These are phyloP conservation scores for Hanseniaspora uvarum DNA, from an alignment of 1,139 yeast species.

Conservation along the genomic window DNA sequence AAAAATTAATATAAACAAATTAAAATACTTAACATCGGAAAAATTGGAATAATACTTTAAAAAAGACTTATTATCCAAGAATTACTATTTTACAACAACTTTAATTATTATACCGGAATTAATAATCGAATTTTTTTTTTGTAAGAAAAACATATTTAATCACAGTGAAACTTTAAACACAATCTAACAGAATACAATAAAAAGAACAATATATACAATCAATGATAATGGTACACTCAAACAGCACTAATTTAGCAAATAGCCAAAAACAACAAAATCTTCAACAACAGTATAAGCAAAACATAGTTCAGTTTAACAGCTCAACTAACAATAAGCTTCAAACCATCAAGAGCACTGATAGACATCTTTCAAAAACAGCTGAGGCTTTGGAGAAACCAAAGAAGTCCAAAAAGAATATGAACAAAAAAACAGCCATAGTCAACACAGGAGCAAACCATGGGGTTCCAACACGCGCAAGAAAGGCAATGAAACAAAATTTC, in stretches of 20 bases:
- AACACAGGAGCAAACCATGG: not conserved
- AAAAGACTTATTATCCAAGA: no score
- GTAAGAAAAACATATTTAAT: not conserved
- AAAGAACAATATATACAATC: not conserved
- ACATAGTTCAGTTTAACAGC: conserved; percentile 13
- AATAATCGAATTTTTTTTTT: not conserved
- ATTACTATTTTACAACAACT: not conserved
- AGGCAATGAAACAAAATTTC: not conserved
- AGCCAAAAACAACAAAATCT: conserved; percentile 11
- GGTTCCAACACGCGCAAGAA: not conserved
- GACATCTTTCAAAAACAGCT: not conserved
- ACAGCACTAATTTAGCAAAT: not conserved
- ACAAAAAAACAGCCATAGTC: not conserved
- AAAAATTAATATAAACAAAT: not conserved
- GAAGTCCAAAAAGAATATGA: not conserved
- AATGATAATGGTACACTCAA: conserved; percentile 3
- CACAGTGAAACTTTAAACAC: not conserved
- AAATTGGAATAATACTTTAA: not conserved
- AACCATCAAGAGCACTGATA: conserved; percentile 8
- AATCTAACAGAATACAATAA: not conserved
- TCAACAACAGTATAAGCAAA: conserved; percentile 16
- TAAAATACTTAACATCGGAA: not conserved
- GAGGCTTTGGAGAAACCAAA: not conserved
- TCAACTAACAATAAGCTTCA: conserved; percentile 5
- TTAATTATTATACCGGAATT: conserved; percentile 1